phyloP scores from a whole-genome alignment of 352 stramenopile species.

The Sclerospora graminicola region DNA sequence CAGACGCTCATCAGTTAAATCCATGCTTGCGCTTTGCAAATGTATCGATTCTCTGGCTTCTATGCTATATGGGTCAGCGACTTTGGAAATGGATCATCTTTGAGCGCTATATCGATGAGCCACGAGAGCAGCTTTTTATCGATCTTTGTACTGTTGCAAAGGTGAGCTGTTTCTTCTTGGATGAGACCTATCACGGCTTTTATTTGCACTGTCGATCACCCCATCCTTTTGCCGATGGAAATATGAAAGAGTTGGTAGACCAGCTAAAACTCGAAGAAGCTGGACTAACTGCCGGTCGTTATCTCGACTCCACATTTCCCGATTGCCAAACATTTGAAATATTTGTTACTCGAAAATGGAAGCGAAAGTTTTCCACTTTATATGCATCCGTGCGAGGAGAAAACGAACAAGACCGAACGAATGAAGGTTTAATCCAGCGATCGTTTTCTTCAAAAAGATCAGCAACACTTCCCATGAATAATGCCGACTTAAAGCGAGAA shows the following conservation, averaged over 20 bases:
- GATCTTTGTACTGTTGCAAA: conserved; percentile 97
- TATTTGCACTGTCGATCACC: conserved; percentile 93
- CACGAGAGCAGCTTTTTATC: conserved; percentile 75
- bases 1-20: conserved; percentile 47
- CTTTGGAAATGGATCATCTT: conserved; percentile 89
- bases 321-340: too few relatives aligned
- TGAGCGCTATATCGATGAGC: conserved; percentile 60
- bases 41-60: conserved; percentile 81
- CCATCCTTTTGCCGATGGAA: conserved; percentile 88
- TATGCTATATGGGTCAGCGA: conserved; percentile 76
- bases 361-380: too few relatives aligned
- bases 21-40: conserved; percentile 87
- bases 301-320: too few relatives aligned
- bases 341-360: conserved; percentile 85
- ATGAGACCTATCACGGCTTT: conserved; percentile 89
- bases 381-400: too few relatives aligned
- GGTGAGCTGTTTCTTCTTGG: conserved; percentile 85
- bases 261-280: conserved; percentile 88
- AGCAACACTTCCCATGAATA: conserved; percentile 43
- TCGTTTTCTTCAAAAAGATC: too few relatives aligned
- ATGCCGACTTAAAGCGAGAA: conserved; percentile 10
- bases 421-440: too few relatives aligned
- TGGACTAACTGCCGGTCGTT: conserved; percentile 73
- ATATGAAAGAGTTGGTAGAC: conserved; percentile 87
- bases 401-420: too few relatives aligned